Base-by-base conservation (phyloP, 129 eudicot genomes). In the Arctium minus region DNA sequence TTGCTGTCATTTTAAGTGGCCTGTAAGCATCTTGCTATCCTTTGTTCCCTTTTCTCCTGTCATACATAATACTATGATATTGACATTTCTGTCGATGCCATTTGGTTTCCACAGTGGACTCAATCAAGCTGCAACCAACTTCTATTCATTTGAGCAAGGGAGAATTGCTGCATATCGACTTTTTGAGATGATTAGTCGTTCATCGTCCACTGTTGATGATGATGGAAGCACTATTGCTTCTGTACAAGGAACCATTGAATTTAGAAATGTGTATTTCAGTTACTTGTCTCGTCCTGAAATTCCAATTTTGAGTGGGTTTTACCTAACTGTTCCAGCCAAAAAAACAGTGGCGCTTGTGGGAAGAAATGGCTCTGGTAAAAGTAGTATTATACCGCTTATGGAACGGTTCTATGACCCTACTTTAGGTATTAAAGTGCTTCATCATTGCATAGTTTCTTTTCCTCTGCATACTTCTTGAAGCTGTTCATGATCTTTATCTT, bases 331-430 rank as follows among this genome's bases (percentile, higher is more conserved):
- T 37, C 99, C 99, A 17, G 93, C 99, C 62, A 92, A 92, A 90
- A 95, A 95, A 83, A 85, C 97, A 53, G 98, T 95, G 39, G 98
- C 98, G 77, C 97, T 95, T 77, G 98, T 95, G 70, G 98, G 98
- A 78, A 89, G 98, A 91, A 95, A 92, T 75, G 98, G 98, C 73
- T 95, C 98, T 75, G 98, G 98, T 37, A 95, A 95, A 89, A 95
- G 98, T 85, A 95, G 97, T 82, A 92, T 95, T 36, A 95, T 95
- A 65, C 97, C 98, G 2, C 97, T 95, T 38, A 95, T 95, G 97
- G 98, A 95, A 80, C 93, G 98, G 31, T 95, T 95, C 87, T 95
- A 95, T 84, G 98, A 95, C 86, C 98, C 98, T 70, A 94, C 96
- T 39, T 89, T 94, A 91, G 98, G 98, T 94, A 92, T 72, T 22